These are phyloP conservation scores for Aureobasidium lini DNA, from an alignment of 2,329 filamentous ascomycete genomes.

Conservation along the genomic window DNA sequence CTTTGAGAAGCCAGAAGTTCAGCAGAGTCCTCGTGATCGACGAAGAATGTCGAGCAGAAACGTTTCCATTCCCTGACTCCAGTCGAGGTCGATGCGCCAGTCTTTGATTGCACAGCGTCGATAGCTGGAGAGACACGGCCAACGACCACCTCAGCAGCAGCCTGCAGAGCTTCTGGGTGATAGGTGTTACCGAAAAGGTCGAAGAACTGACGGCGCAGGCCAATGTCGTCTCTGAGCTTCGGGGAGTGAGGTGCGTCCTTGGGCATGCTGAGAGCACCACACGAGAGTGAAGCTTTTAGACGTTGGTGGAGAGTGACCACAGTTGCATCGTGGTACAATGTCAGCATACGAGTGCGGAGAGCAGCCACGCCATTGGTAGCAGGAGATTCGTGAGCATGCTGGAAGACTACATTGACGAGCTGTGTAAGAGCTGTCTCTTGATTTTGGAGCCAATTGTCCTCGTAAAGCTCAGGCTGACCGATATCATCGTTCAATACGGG, in stretches of 20 bases:
- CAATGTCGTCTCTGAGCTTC: slow-evolving; percentile 48
- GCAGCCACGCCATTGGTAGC: slow-evolving; percentile 3
- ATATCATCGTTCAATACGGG: slow-evolving; percentile 49
- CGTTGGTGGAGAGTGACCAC: slow-evolving; percentile 49
- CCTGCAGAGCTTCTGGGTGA: slow-evolving; percentile 41
- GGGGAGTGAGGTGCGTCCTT: slow-evolving; percentile 42
- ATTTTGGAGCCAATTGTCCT: slow-evolving; percentile 55
- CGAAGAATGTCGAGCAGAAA: slow-evolving; percentile 51
- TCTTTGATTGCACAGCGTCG: not conserved
- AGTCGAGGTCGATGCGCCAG: not conserved
- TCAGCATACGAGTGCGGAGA: slow-evolving; percentile 43
- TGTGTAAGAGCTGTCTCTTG: slow-evolving; percentile 56
- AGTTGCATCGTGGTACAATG: slow-evolving; percentile 45
- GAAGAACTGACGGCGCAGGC: slow-evolving; percentile 49
- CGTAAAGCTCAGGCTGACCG: slow-evolving; percentile 50
- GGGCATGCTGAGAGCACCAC: slow-evolving; percentile 50
- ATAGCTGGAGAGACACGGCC: slow-evolving; percentile 38
- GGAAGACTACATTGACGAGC: slow-evolving; percentile 50
- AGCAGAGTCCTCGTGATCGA: slow-evolving; percentile 47
- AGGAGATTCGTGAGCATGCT: slow-evolving; percentile 29
- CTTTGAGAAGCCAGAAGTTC: slow-evolving; percentile 2
- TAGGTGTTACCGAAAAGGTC: slow-evolving; percentile 54
- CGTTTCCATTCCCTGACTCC: slow-evolving; percentile 21
- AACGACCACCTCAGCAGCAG: slow-evolving; percentile 51
- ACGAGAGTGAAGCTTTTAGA: slow-evolving; percentile 51